phyloP scores from a whole-genome alignment of 805 yeast genomes.

The Suhomyces sp. region DNA sequence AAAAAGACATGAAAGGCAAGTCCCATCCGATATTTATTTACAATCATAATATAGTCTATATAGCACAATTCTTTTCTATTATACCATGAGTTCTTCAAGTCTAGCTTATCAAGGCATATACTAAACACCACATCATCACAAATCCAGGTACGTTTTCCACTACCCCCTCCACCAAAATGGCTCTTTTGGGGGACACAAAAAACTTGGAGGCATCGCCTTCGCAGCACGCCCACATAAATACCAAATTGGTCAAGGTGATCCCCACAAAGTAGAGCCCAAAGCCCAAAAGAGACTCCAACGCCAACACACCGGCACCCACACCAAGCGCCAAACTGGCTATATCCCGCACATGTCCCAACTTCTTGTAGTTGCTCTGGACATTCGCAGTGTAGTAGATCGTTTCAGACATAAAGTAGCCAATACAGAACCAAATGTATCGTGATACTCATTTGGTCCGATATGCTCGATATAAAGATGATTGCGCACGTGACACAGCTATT shows the following conservation, averaged over 20 bases:
- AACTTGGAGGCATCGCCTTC: constrained; percentile 22
- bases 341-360: constrained; percentile 34
- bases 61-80: not conserved
- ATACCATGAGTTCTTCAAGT: too few relatives aligned
- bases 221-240: constrained; percentile 32
- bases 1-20: too few relatives aligned
- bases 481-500: not conserved
- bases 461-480: too few relatives aligned
- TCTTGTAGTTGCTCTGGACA: constrained; percentile 28
- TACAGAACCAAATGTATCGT: too few relatives aligned
- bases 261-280: constrained; percentile 35
- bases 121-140: constrained; percentile 49
- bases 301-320: constrained; percentile 38
- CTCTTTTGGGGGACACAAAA: constrained; percentile 29
- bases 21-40: too few relatives aligned
- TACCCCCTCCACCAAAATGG: constrained; percentile 33
- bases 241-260: constrained; percentile 26
- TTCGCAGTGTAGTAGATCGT: constrained; percentile 21
- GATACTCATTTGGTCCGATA: not conserved
- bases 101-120: constrained; percentile 42
- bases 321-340: constrained; percentile 38
- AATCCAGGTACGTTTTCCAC: constrained; percentile 36
- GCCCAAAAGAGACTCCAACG: constrained; percentile 36
- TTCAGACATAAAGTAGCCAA: constrained; percentile 4
- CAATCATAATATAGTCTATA: not conserved